Evolutionary conservation across 306 rosid species (phyloP), one percentile per base, ranked within the genome.

Genomic region (Gynostemma pentaphyllum): DNA sequence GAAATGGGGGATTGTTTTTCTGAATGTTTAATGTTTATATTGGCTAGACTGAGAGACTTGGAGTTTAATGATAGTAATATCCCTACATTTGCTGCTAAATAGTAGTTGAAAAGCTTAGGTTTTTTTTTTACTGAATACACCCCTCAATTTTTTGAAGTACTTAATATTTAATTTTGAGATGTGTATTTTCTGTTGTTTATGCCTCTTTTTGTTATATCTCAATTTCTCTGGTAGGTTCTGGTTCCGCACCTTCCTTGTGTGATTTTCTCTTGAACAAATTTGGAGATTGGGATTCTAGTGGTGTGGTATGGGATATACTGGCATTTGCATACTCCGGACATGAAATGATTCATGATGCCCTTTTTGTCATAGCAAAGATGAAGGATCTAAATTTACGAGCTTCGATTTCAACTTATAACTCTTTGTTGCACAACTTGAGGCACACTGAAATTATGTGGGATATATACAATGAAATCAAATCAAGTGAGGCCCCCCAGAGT

Each of bases 281-380:
- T 70, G 27, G 52, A 49, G 64, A 36, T 29, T 80, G 82, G 85
- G 70, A 72, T 51, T 73, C 74, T 5, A 74, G 47, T 77, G 5
- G 30, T 65, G 62, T 74, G 61, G 81, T 80, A 57, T 81, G 86
- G 86, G 83, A 81, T 75, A 47, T 26, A 19, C 62, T 81, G 74
- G 86, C 77, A 5, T 81, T 78, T 75, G 34, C 51, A 27, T 81
- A 78, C 62, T 72, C 77, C 0, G 78, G 71, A 75, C 41, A 15
- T 49, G 75, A 70, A 52, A 70, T 81, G 79, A 78, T 78, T 34
- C 74, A 75, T 45, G 86, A 81, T 63, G 79, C 83, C 2, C 77
- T 81, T 52, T 70, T 74, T 63, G 79, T 81, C 56, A 68, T 81
- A 28, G 86, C 83, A 54, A 62, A 64, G 74, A 78, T 81, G 86